Evolutionary conservation across 306 rosid genomes (phyloP).

Genomic region (Lupinus albus): DNA sequence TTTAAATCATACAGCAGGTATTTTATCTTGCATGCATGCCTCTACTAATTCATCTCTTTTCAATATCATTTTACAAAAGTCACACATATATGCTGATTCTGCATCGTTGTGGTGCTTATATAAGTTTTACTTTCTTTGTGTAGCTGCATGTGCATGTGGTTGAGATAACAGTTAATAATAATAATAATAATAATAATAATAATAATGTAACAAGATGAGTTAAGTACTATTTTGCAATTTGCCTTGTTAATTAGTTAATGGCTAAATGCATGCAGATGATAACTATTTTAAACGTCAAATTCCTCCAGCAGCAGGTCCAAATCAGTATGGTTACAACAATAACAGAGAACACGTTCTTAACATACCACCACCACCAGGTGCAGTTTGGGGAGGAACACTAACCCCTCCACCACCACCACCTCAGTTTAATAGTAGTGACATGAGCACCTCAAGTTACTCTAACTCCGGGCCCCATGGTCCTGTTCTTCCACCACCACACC

Average conservation of each 20-base stretch:
- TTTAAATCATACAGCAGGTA: constrained; percentile 12
- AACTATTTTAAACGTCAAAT: constrained; percentile 12
- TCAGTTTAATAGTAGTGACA: constrained; percentile 34
- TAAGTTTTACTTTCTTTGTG: too few relatives aligned
- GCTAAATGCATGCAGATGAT: not conserved
- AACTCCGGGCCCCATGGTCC: constrained; percentile 67
- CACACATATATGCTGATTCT: too few relatives aligned
- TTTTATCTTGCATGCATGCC: constrained; percentile 11
- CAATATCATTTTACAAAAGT: not conserved
- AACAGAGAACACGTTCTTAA: constrained; percentile 40
- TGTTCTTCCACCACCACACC: constrained; percentile 71
- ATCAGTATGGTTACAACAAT: constrained; percentile 27
- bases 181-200: too few relatives aligned
- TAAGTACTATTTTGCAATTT: not conserved
- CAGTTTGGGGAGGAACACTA: constrained; percentile 39
- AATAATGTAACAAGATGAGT: not conserved
- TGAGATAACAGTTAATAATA: too few relatives aligned
- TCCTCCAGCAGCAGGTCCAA: constrained; percentile 1
- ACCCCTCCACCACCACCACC: constrained; percentile 21
- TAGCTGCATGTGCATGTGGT: too few relatives aligned
- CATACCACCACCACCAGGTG: constrained; percentile 42
- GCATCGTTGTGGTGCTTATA: too few relatives aligned
- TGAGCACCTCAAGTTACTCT: constrained; percentile 59
- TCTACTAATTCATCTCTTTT: not conserved
- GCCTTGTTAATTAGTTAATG: not conserved